A percentile compares a stretch with the other conserved stretches of the same genome.
Evolutionary conservation across 495 filamentous ascomycete genomes (phyloP).

Genomic region (Parathielavia appendiculata): DNA sequence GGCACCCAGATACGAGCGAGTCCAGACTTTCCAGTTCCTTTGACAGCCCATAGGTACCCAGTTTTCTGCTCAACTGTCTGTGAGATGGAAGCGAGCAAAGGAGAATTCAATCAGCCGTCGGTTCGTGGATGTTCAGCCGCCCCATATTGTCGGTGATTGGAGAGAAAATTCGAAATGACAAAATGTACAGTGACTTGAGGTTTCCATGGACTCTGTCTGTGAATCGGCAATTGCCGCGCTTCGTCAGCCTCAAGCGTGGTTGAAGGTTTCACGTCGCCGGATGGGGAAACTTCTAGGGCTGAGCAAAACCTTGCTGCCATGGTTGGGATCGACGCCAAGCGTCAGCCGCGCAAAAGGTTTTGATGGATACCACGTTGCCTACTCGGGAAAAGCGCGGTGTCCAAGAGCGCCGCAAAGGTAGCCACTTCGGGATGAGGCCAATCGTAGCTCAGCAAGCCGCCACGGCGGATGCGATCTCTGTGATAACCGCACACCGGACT

Average conservation of each 20-base stretch:
- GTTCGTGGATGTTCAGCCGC: too few relatives aligned
- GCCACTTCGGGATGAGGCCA: conserved; percentile 12
- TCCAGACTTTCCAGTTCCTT: too few relatives aligned
- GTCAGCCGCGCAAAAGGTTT: conserved; percentile 8
- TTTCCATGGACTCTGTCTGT: neutral
- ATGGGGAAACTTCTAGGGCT: conserved; percentile 9
- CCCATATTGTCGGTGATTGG: too few relatives aligned
- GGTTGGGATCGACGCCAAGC: neutral
- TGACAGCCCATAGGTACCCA: too few relatives aligned
- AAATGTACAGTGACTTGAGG: too few relatives aligned
- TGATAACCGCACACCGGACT: neutral
- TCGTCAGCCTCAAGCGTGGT: neutral
- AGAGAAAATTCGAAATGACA: too few relatives aligned
- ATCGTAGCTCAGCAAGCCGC: neutral
- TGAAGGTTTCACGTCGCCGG: neutral
- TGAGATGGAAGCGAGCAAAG: too few relatives aligned
- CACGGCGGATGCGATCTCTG: neutral
- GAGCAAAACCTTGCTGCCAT: conserved; percentile 3
- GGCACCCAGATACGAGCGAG: too few relatives aligned
- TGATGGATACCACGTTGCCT: neutral
- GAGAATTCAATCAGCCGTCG: too few relatives aligned
- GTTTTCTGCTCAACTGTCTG: too few relatives aligned
- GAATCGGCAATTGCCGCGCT: neutral
- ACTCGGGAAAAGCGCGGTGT: neutral
- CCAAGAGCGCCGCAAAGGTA: conserved; percentile 15